phyloP scores from a whole-genome alignment of 2,329 filamentous ascomycete genomes.

The Exserohilum rostratum region DNA sequence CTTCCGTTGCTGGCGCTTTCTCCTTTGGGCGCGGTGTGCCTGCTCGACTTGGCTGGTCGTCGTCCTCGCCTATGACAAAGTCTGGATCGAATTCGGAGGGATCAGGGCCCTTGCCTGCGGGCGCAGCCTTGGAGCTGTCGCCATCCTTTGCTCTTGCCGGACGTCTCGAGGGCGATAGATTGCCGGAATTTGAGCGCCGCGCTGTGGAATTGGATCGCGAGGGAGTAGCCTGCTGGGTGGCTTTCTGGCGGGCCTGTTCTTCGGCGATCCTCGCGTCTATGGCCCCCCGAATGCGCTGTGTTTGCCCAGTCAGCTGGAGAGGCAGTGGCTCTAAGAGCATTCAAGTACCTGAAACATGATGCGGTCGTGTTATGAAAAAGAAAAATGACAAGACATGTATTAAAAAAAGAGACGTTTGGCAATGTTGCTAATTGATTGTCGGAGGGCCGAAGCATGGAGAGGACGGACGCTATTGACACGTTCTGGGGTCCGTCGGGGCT shows the following conservation, averaged over 20 bases:
- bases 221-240: constrained; percentile 50
- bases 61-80: constrained; percentile 85
- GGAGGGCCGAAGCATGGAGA: not conserved
- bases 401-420: not conserved
- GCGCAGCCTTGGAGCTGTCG: constrained; percentile 43
- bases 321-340: not conserved
- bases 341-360: constrained; percentile 47
- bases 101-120: constrained; percentile 69
- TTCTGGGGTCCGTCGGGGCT: constrained; percentile 12
- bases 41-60: constrained; percentile 66
- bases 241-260: constrained; percentile 81
- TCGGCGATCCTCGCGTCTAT: constrained; percentile 89
- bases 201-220: constrained; percentile 54
- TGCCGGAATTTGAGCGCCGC: constrained; percentile 54
- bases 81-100: constrained; percentile 86
- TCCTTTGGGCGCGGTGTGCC: constrained; percentile 63
- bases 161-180: constrained; percentile 47
- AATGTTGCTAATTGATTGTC: constrained; percentile 2
- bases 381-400: constrained; percentile 12
- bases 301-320: constrained; percentile 26
- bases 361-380: constrained; percentile 19
- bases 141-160: constrained; percentile 38
- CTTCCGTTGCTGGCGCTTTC: constrained; percentile 40
- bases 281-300: constrained; percentile 78
- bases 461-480: constrained; percentile 12